Conservation (phyloP, 805 yeast genomes). For the Spathaspora sp. region DNA sequence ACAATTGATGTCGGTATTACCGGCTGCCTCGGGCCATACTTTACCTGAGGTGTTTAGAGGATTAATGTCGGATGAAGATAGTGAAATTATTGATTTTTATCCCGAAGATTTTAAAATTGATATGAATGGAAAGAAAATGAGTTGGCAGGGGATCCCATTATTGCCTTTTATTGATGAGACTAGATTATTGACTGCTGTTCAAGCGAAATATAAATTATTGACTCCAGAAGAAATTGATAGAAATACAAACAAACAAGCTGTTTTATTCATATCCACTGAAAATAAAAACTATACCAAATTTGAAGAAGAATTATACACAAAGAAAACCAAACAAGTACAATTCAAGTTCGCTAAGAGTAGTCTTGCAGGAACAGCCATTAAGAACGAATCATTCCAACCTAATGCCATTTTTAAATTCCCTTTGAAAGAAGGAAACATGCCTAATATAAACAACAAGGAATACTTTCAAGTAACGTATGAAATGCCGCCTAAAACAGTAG, state of each 20-base stretch:
- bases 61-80: conserved; percentile 72
- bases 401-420: conserved; percentile 41
- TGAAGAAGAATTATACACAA: conserved; percentile 34
- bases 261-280: conserved; percentile 61
- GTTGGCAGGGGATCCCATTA: conserved; percentile 93
- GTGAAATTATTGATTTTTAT: conserved; percentile 87
- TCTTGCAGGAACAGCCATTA: conserved; percentile 53
- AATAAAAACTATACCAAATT: conserved; percentile 49
- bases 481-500: conserved; percentile 56
- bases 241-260: conserved; percentile 68
- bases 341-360: conserved; percentile 53
- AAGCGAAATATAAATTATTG: conserved; percentile 56
- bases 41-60: conserved; percentile 79
- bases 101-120: conserved; percentile 87
- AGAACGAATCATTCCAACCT: conserved; percentile 32
- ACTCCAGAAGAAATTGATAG: conserved; percentile 66
- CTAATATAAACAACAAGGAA: conserved; percentile 36
- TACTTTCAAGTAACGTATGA: conserved; percentile 49
- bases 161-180: conserved; percentile 86
- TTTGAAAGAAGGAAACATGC: conserved; percentile 44
- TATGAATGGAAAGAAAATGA: conserved; percentile 92
- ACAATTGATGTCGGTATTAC: conserved; percentile 91
- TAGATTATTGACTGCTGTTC: conserved; percentile 66
- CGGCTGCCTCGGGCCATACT: conserved; percentile 88
- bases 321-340: conserved; percentile 26